Evolutionary conservation across 164 flowering plant genomes (phyloP).

Genomic region (Warburgia ugandensis): DNA sequence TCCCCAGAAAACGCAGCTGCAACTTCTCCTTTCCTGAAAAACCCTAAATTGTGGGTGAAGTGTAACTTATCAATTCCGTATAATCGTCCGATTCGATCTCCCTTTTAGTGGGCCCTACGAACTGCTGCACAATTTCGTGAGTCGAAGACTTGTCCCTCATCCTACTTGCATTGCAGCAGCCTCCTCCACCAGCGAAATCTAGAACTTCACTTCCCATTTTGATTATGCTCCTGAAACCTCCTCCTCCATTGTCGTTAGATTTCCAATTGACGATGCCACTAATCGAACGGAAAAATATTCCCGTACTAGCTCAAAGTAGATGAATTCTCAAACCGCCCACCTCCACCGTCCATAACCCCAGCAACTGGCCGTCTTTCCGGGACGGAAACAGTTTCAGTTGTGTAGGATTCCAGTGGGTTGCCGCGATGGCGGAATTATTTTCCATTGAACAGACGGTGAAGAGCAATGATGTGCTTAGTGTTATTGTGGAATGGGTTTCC

Average conservation of each 20-base stretch:
- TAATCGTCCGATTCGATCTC: conserved; percentile 50
- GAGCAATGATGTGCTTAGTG: no score
- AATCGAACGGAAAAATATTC: conserved; percentile 39
- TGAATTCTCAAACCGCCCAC: conserved; percentile 30
- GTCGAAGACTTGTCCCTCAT: conserved; percentile 41
- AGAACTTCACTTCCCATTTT: conserved; percentile 40
- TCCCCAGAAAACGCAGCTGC: no score
- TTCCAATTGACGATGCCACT: conserved; percentile 28
- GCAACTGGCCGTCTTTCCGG: conserved; percentile 29
- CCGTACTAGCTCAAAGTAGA: conserved; percentile 19
- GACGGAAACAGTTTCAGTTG: conserved; percentile 20
- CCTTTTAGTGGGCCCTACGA: conserved; percentile 59
- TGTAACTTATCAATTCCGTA: no score
- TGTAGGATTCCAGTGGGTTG: conserved; percentile 22
- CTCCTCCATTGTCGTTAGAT: conserved; percentile 15
- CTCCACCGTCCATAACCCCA: conserved; percentile 64
- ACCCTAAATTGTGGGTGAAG: no score
- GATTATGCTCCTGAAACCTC: conserved; percentile 23
- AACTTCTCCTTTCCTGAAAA: no score
- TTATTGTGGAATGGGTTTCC: no score
- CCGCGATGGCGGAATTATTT: conserved; percentile 41
- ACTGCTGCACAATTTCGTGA: conserved; percentile 39
- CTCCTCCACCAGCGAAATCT: conserved; percentile 64
- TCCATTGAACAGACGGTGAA: conserved; percentile 71
- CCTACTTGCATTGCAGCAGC: conserved; percentile 38